Evolutionary conservation across 1,284 basidiomycete species (phyloP).

Genomic region (Melanopsichium pennsylvanicum): DNA sequence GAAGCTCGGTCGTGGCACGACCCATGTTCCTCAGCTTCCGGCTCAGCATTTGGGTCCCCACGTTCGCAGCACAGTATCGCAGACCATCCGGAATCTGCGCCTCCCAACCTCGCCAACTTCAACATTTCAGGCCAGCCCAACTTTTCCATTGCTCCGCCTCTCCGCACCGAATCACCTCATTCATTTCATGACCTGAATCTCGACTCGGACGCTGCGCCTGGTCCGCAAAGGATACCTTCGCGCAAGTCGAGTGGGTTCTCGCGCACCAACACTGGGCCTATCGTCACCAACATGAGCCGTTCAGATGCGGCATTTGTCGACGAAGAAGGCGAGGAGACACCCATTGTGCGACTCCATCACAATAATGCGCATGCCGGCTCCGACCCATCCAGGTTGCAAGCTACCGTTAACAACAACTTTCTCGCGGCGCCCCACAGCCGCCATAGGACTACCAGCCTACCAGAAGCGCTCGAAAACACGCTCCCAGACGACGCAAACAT

Average conservation of each 20-base stretch:
- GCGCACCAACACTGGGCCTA: slow-evolving; percentile 43
- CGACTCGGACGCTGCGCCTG: slow-evolving; percentile 34
- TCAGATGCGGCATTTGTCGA: slow-evolving; percentile 14
- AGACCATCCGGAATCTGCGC: slow-evolving; percentile 29
- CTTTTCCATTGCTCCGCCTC: slow-evolving; percentile 13
- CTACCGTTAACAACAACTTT: slow-evolving; percentile 17
- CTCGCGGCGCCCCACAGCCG: slow-evolving; percentile 19
- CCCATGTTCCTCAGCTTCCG: slow-evolving; percentile 26
- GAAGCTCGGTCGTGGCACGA: slow-evolving; percentile 39
- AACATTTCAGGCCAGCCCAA: slow-evolving; percentile 18
- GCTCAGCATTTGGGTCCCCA: slow-evolving; percentile 29
- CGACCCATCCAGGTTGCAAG: slow-evolving; percentile 20
- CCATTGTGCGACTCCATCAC: slow-evolving; percentile 39
- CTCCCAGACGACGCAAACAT: slow-evolving; percentile 6
- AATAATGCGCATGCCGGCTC: slow-evolving; percentile 13
- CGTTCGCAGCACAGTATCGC: slow-evolving; percentile 21
- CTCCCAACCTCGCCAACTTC: slow-evolving; percentile 35
- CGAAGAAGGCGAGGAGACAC: slow-evolving; percentile 56
- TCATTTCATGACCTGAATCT: slow-evolving; percentile 36
- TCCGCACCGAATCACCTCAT: slow-evolving; percentile 44
- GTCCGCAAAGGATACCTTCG: slow-evolving; percentile 17
- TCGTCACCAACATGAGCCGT: slow-evolving; percentile 51
- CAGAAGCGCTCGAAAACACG: slow-evolving; percentile 16
- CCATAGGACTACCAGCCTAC: slow-evolving; percentile 36
- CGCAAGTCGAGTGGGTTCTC: slow-evolving; percentile 44